Base-by-base conservation (phyloP, 331 rosid species). In the Quercus phellos region DNA sequence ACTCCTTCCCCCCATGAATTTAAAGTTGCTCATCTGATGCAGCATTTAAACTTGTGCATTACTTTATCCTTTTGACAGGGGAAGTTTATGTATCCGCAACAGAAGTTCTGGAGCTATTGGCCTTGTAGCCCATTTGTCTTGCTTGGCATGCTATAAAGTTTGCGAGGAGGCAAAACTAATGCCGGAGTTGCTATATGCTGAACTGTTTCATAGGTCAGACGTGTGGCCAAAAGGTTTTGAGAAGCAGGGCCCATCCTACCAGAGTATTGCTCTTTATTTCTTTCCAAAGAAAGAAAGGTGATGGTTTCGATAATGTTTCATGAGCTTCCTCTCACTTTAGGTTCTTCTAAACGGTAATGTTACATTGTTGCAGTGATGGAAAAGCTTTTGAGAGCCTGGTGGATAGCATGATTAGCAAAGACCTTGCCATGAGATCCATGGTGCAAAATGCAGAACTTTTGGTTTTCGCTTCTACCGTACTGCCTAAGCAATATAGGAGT, bases 141-240 rank as follows among this genome's bases (percentile, higher is more conserved):
- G 72, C 74, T 77, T 90, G 76, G 93, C 95, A 42, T 88, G 96
- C 74, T 51, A 81, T 27, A 83, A 74, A 83, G 97, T 85, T 72
- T 32, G 22, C 0, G 84, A 90, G 66, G 88, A 84, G 83, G 83
- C 94, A 21, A 84, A 77, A 38, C 75, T 71, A 22, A 77, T 90
- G 17, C 96, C 94, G 0, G 54, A 61, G 55, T 69, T 79, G 68
- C 77, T 94, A 76, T 56, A 32, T 66, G 79, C 75, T 6, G 84
- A 88, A 46, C 51, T 90, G 80, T 79, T 81, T 74, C 67, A 7
- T 71, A 90, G 92, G 75, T 51, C 85, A 56, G 79, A 4, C 10
- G 79, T 92, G 80, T 94, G 98, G 94, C 98, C 98, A 0, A 84
- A 70, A 74, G 72, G 78, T 30, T 94, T 92, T 82, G 67, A 17